phyloP scores from a whole-genome alignment of 345 rosid genomes.

The Rhodamnia argentea region DNA sequence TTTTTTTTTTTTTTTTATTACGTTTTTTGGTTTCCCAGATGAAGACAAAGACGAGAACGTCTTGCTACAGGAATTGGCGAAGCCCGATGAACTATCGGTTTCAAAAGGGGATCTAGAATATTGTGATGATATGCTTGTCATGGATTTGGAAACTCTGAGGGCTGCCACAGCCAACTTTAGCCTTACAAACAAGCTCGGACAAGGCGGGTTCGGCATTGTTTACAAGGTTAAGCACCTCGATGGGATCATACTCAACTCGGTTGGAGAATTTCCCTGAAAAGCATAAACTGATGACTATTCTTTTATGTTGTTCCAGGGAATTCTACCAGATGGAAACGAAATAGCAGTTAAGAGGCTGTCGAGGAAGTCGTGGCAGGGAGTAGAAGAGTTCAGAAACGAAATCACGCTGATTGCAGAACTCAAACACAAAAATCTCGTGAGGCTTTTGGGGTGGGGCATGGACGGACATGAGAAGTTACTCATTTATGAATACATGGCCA shows the following conservation, averaged over 20 bases:
- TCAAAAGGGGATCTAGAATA: neutral
- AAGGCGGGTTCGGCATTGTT: conserved; percentile 11
- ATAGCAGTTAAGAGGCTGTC: conserved; percentile 21
- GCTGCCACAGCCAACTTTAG: conserved; percentile 19
- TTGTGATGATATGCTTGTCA: neutral
- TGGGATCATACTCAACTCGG: neutral
- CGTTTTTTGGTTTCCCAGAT: neutral
- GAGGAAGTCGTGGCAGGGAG: conserved; percentile 12
- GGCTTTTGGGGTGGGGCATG: conserved; percentile 19
- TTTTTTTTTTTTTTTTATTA: too few species aligned
- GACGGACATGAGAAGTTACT: conserved; percentile 28
- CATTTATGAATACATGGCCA: conserved; percentile 6
- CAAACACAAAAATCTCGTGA: conserved; percentile 25
- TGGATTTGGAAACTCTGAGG: conserved; percentile 4
- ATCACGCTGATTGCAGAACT: conserved; percentile 18
- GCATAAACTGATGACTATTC: neutral
- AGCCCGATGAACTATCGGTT: neutral
- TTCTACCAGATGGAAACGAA: conserved; percentile 13
- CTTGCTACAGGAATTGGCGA: neutral
- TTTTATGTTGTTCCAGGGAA: conserved; percentile 5
- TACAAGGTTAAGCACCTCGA: neutral
- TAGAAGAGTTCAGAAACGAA: conserved; percentile 24
- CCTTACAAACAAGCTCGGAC: conserved; percentile 10
- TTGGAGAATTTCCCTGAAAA: neutral
- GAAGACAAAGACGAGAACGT: neutral